Conservation (phyloP, 2,329 filamentous ascomycete species). For the Aurifilum marmelostoma region DNA sequence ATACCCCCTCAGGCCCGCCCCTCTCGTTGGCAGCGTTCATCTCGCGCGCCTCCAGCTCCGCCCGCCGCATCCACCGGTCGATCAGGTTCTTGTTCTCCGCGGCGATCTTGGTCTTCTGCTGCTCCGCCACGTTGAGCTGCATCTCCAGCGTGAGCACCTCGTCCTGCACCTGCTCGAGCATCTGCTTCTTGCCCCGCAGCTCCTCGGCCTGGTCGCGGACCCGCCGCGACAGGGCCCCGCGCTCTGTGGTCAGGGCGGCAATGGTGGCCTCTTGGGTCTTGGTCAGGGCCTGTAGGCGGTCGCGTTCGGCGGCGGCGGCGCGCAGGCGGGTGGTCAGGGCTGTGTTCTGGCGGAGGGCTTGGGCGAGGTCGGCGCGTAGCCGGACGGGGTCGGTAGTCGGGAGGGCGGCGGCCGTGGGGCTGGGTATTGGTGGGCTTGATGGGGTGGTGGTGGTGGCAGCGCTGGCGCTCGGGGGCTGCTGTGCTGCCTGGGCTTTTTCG, state of each 20-base stretch:
- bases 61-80: slow-evolving; percentile 87
- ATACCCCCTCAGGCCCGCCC: slow-evolving; percentile 19
- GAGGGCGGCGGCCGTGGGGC: slow-evolving; percentile 31
- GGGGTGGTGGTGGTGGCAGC: not conserved
- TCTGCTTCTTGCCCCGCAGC: slow-evolving; percentile 77
- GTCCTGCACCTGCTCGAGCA: slow-evolving; percentile 88
- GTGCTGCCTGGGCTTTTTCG: slow-evolving; percentile 47
- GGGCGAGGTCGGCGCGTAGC: slow-evolving; percentile 71
- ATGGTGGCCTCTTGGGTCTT: slow-evolving; percentile 65
- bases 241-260: slow-evolving; percentile 63
- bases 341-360: slow-evolving; percentile 74
- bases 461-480: slow-evolving; percentile 15
- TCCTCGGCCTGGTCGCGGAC: slow-evolving; percentile 85
- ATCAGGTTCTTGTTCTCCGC: slow-evolving; percentile 88
- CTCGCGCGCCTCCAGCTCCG: slow-evolving; percentile 81
- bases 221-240: slow-evolving; percentile 63
- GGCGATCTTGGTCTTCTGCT: slow-evolving; percentile 71
- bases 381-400: slow-evolving; percentile 40
- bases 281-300: slow-evolving; percentile 62
- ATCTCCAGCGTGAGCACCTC: slow-evolving; percentile 88
- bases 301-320: slow-evolving; percentile 62
- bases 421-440: slow-evolving; percentile 32
- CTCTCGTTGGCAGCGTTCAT: slow-evolving; percentile 73
- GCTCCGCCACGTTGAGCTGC: slow-evolving; percentile 84
- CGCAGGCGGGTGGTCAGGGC: slow-evolving; percentile 68